Evolutionary conservation across 2,329 filamentous ascomycete species (phyloP).

Genomic region (Trichoderma brevicompactum): DNA sequence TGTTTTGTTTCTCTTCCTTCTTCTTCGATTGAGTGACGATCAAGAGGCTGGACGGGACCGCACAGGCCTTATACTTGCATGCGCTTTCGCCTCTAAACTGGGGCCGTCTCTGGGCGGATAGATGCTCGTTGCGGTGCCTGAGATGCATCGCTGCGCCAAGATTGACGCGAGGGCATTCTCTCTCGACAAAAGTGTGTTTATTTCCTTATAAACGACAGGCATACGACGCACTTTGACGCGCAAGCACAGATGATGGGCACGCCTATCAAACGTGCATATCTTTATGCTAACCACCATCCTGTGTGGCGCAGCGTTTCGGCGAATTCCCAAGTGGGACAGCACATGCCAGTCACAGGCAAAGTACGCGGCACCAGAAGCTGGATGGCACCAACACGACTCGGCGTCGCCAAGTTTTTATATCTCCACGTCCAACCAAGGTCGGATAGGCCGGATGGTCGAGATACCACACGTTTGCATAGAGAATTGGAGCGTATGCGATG

Average conservation of each 20-base stretch:
- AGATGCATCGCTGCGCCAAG: constrained; percentile 21
- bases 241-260: not conserved
- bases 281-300: constrained; percentile 6
- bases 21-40: too few relatives aligned
- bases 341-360: not conserved
- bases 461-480: not conserved
- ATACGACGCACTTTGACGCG: not conserved
- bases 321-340: constrained; percentile 18
- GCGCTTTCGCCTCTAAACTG: not conserved
- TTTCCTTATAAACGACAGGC: not conserved
- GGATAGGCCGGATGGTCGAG: constrained; percentile 11
- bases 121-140: not conserved
- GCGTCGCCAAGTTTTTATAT: not conserved
- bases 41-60: too few relatives aligned
- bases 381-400: constrained; percentile 7
- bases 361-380: not conserved
- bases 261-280: constrained; percentile 2
- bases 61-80: too few relatives aligned
- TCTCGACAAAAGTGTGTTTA: not conserved
- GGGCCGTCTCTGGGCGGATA: not conserved
- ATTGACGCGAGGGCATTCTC: constrained; percentile 1
- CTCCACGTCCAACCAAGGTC: not conserved
- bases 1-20: not conserved
- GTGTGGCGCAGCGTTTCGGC: constrained; percentile 26
- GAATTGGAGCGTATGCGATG: not conserved